phyloP scores from a whole-genome alignment of 768 basidiomycete genomes.

The Amanita jacksonii region DNA sequence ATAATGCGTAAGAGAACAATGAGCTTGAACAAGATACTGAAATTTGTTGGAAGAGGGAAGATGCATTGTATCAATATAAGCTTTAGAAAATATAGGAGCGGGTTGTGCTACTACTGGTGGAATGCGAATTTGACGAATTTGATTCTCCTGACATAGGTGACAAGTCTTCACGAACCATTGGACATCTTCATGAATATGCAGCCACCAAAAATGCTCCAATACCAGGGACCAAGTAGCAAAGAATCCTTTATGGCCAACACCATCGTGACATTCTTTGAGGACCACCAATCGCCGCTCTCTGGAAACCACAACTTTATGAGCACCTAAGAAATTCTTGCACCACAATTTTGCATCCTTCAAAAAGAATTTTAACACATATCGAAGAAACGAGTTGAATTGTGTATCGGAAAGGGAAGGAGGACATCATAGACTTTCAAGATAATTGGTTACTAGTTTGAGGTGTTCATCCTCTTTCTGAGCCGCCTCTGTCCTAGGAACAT shows the following conservation, averaged over 20 bases:
- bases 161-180: slow-evolving; percentile 19
- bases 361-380: slow-evolving; percentile 11
- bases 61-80: slow-evolving; percentile 31
- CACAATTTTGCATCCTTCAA: slow-evolving; percentile 13
- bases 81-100: slow-evolving; percentile 21
- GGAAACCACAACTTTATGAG: slow-evolving; percentile 17
- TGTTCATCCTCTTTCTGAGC: no score
- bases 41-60: slow-evolving; percentile 25
- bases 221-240: slow-evolving; percentile 13
- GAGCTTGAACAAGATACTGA: slow-evolving; percentile 26
- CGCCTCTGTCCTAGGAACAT: no score
- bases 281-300: no score
- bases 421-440: no score
- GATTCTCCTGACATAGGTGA: slow-evolving; percentile 15
- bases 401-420: no score
- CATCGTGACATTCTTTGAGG: slow-evolving; percentile 9
- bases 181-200: slow-evolving; percentile 16
- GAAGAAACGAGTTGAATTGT: neutral
- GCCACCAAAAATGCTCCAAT: slow-evolving; percentile 21
- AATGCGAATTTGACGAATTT: neutral
- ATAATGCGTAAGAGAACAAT: slow-evolving; percentile 23
- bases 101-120: slow-evolving; percentile 18
- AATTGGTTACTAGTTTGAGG: no score
- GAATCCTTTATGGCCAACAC: slow-evolving; percentile 17
- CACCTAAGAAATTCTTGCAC: neutral